phyloP scores from a whole-genome alignment of 768 basidiomycete genomes.

The Collybiopsis confluens region DNA sequence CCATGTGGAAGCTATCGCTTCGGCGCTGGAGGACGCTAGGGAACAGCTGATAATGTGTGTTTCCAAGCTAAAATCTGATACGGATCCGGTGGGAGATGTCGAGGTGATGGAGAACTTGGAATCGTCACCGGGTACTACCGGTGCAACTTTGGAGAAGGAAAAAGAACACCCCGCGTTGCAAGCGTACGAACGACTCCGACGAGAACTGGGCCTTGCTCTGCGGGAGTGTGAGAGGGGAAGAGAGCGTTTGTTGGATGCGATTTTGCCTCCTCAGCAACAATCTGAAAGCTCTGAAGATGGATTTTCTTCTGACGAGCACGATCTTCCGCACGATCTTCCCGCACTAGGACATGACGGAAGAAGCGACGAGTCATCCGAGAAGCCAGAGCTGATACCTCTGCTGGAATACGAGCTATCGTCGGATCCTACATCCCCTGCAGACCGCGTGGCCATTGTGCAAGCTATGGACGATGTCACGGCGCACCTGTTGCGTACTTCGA shows the following conservation, averaged over 20 bases:
- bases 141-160: conserved; percentile 18
- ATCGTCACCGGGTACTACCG: conserved; percentile 10
- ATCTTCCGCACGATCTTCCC: conserved; percentile 45
- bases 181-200: conserved; percentile 71
- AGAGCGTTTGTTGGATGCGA: conserved; percentile 53
- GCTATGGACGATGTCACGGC: conserved; percentile 49
- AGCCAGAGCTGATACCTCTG: conserved; percentile 36
- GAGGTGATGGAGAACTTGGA: conserved; percentile 26
- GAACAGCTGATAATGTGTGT: conserved; percentile 66
- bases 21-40: conserved; percentile 67
- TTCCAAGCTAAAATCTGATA: conserved; percentile 35
- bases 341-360: conserved; percentile 44
- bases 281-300: conserved; percentile 14
- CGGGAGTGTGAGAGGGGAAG: conserved; percentile 81
- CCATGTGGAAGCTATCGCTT: conserved; percentile 67
- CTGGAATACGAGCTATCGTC: conserved; percentile 23
- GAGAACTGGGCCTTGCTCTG: conserved; percentile 73
- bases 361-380: conserved; percentile 45
- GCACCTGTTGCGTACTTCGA: conserved; percentile 49
- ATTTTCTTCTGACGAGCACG: conserved; percentile 28
- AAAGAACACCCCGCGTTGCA: conserved; percentile 51
- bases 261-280: conserved; percentile 36
- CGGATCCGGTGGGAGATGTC: background rate
- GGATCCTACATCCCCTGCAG: conserved; percentile 7
- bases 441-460: conserved; percentile 23